These are phyloP conservation scores for Saccharum officinarum DNA, from an alignment of 176 grass and related monocot species.

Conservation along the genomic window DNA sequence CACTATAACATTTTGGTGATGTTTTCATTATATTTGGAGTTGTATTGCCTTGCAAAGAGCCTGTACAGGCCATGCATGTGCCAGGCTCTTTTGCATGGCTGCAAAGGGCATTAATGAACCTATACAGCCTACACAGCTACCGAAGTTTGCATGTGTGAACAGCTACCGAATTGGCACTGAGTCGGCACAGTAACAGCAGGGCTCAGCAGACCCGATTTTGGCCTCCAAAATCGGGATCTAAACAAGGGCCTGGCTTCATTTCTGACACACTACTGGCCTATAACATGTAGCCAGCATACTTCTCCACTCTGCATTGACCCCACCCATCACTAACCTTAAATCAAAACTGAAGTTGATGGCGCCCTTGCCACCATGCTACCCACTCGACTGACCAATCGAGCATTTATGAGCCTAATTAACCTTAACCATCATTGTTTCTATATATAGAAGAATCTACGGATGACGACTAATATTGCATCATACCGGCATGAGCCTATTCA, in stretches of 20 bases:
- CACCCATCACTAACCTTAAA: neutral
- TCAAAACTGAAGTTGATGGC: neutral
- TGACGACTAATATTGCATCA: neutral
- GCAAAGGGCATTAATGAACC: too few species aligned
- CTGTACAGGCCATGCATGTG: too few species aligned
- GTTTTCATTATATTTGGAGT: too few species aligned
- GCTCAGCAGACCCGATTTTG: too few species aligned
- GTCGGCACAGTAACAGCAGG: too few species aligned
- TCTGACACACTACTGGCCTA: neutral
- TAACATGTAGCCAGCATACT: neutral
- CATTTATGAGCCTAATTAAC: neutral
- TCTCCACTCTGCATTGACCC: neutral
- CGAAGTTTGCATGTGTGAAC: too few species aligned
- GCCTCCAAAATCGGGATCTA: too few species aligned
- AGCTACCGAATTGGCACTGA: too few species aligned
- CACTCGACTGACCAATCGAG: neutral
- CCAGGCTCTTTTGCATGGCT: too few species aligned
- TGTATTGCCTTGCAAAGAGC: too few species aligned
- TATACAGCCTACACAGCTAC: too few species aligned
- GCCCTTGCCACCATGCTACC: neutral
- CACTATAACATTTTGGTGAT: too few species aligned
- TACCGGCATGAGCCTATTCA: neutral
- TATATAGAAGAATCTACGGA: neutral
- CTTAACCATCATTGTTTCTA: neutral
- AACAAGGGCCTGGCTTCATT: neutral